phyloP scores from a whole-genome alignment of 345 rosid species.

The Erysimum cheiranthoides region DNA sequence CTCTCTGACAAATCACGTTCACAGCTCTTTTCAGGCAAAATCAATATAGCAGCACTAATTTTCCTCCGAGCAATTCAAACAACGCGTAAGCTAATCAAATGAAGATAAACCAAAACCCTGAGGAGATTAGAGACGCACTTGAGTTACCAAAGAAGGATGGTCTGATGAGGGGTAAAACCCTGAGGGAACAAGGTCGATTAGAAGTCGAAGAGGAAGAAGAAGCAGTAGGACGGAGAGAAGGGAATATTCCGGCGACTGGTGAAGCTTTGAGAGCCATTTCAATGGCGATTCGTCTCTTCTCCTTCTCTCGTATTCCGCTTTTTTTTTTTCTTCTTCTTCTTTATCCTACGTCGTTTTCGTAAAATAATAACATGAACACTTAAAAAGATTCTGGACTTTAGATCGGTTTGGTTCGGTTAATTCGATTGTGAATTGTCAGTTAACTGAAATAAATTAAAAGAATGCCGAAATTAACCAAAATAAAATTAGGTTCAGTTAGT shows the following conservation, averaged over 20 bases:
- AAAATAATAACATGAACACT: no score
- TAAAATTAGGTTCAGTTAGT: no score
- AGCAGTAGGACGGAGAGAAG: constrained; percentile 43
- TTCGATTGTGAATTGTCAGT: no score
- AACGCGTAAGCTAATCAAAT: neutral
- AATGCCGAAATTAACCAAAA: no score
- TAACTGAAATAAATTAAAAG: no score
- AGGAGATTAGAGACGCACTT: constrained; percentile 28
- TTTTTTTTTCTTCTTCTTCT: no score
- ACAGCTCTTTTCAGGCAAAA: neutral
- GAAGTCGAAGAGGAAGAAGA: constrained; percentile 38
- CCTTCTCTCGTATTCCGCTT: no score
- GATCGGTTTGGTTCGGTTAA: no score
- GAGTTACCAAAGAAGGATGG: constrained; percentile 50
- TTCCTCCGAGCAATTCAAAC: constrained; percentile 13
- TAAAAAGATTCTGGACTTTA: no score
- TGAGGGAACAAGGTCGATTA: constrained; percentile 37
- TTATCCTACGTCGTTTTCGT: no score
- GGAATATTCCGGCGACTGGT: constrained; percentile 50
- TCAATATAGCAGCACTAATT: neutral
- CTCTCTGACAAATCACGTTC: constrained; percentile 26
- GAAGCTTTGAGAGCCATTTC: constrained; percentile 55
- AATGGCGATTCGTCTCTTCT: constrained; percentile 28
- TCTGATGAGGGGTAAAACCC: constrained; percentile 42
- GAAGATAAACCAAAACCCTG: constrained; percentile 2